These are phyloP conservation scores for Colletotrichum liriopes DNA, from an alignment of 2,329 filamentous ascomycete species.

Conservation along the genomic window DNA sequence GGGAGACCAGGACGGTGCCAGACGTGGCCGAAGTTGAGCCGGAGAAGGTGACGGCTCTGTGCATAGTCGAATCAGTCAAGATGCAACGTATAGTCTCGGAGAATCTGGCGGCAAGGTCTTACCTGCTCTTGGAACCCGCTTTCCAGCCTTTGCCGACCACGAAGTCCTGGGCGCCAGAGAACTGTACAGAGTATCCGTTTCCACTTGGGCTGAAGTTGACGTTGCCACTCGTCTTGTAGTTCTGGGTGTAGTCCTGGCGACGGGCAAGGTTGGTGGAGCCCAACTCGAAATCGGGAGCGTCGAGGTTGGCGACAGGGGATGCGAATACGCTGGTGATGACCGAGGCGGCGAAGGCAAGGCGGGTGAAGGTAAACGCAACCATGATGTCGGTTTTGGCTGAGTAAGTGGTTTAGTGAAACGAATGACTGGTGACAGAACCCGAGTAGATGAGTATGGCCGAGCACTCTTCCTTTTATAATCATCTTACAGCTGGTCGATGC, in stretches of 20 bases:
- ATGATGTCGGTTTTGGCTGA: neutral
- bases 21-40: neutral
- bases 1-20: neutral
- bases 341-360: neutral
- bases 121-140: conserved; percentile 2
- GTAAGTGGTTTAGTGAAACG: neutral
- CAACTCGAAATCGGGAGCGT: neutral
- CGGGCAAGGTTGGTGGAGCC: neutral
- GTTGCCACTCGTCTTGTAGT: conserved; percentile 4
- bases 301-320: neutral
- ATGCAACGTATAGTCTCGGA: neutral
- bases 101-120: neutral
- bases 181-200: neutral
- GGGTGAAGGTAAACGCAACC: neutral
- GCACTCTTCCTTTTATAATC: neutral
- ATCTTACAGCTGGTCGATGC: neutral
- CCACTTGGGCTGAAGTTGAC: conserved; percentile 44
- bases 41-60: neutral
- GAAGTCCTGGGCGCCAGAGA: neutral
- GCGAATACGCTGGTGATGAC: neutral
- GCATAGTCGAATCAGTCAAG: neutral
- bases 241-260: conserved; percentile 1
- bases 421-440: fast-evolving
- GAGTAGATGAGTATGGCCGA: neutral
- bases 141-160: conserved; percentile 3